Conservation (phyloP, 805 yeast species). For the Nakazawaea ishiwadae region DNA sequence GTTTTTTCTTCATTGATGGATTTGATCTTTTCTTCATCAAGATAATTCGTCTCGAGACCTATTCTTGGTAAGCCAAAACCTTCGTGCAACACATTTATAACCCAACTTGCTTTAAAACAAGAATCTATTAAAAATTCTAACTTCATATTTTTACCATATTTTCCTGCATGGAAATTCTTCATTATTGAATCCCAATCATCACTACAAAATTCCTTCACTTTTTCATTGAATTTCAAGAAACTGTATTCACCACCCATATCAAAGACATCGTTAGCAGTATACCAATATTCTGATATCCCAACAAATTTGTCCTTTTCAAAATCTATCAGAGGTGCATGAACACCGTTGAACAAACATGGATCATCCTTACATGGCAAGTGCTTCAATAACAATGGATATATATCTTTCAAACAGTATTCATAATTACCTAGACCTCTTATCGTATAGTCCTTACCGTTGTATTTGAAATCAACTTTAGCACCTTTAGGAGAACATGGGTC, state of each 20-base stretch:
- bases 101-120: constrained; percentile 96
- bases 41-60: constrained; percentile 41
- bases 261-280: constrained; percentile 89
- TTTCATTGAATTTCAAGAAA: constrained; percentile 60
- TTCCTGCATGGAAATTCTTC: constrained; percentile 45
- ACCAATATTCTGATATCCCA: constrained; percentile 97
- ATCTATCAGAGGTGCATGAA: constrained; percentile 87
- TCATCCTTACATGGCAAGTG: constrained; percentile 78
- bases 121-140: constrained; percentile 61
- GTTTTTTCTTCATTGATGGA: constrained; percentile 19
- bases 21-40: constrained; percentile 21
- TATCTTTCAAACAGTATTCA: constrained; percentile 62
- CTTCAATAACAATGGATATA: constrained; percentile 74
- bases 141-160: constrained; percentile 51
- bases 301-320: constrained; percentile 77
- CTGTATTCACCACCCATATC: constrained; percentile 86
- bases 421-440: constrained; percentile 77
- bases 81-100: constrained; percentile 80
- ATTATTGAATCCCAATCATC: constrained; percentile 60
- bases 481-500: constrained; percentile 85
- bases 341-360: constrained; percentile 93
- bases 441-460: constrained; percentile 41
- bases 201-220: constrained; percentile 70
- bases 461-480: constrained; percentile 41
- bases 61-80: constrained; percentile 85